Percentiles rank a stretch among this genome's conserved stretches.
Conservation (phyloP, 805 yeast species). For the Lachancea waltii region DNA sequence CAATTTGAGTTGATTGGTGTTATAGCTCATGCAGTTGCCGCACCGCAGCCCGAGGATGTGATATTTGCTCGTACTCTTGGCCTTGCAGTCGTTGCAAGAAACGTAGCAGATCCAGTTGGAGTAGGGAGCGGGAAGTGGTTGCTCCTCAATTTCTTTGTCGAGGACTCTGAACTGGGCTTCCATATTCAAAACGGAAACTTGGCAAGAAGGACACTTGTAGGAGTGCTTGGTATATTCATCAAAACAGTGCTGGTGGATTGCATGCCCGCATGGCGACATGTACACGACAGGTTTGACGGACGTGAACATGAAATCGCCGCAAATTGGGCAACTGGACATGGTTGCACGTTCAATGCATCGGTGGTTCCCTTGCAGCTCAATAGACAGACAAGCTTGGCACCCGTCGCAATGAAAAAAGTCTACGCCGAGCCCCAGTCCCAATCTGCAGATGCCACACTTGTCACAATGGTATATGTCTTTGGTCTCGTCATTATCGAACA, state of each 20-base stretch:
- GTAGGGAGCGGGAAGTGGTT: conserved; percentile 76
- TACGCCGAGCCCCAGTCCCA: conserved; percentile 81
- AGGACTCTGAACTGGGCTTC: conserved; percentile 81
- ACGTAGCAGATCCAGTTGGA: conserved; percentile 67
- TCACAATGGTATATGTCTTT: conserved; percentile 89
- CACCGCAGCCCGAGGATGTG: conserved; percentile 86
- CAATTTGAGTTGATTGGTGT: conserved; percentile 67
- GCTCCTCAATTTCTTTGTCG: conserved; percentile 73
- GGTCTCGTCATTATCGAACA: conserved; percentile 74
- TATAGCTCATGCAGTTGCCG: conserved; percentile 79
- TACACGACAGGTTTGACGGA: conserved; percentile 78
- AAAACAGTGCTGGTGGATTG: conserved; percentile 81
- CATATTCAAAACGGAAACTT: conserved; percentile 77
- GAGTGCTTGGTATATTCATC: conserved; percentile 75
- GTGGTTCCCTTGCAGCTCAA: conserved; percentile 70
- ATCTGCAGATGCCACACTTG: conserved; percentile 86
- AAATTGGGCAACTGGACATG: conserved; percentile 87
- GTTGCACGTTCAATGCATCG: conserved; percentile 82
- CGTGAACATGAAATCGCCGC: conserved; percentile 85
- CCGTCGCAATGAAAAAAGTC: conserved; percentile 89
- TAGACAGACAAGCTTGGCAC: conserved; percentile 83
- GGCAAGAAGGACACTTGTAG: conserved; percentile 88
- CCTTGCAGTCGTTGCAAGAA: conserved; percentile 82
- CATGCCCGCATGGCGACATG: conserved; percentile 86
- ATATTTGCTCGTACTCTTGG: conserved; percentile 65